Evolutionary conservation across 2,329 filamentous ascomycete genomes (phyloP).

Genomic region (Clarireedia monteithiana): DNA sequence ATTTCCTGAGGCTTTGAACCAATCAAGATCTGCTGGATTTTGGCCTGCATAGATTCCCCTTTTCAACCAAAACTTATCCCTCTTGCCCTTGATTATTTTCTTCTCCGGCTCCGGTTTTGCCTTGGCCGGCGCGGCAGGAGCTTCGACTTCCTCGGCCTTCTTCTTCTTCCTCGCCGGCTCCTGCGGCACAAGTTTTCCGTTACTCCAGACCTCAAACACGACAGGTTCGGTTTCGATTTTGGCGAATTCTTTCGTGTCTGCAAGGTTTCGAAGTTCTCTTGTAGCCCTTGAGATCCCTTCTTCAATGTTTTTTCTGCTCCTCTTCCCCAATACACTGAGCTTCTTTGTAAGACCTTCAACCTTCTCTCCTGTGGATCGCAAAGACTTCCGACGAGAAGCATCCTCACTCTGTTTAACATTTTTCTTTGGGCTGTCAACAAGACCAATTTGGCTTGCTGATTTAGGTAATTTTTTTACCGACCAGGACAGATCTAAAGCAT

Average conservation of each 20-base stretch:
- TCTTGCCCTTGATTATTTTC: conserved; percentile 20
- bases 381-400: conserved; percentile 32
- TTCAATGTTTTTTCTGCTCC: conserved; percentile 46
- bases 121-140: conserved; percentile 14
- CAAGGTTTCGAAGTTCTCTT: conserved; percentile 51
- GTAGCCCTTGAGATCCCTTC: conserved; percentile 35
- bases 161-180: conserved; percentile 31
- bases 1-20: conserved; percentile 18
- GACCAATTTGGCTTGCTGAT: conserved; percentile 22
- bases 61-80: conserved; percentile 50
- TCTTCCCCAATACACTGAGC: conserved; percentile 51
- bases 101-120: neutral
- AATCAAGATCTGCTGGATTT: conserved; percentile 30
- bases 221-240: conserved; percentile 52
- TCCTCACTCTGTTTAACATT: conserved; percentile 18
- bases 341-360: conserved; percentile 38
- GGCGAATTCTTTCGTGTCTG: conserved; percentile 55
- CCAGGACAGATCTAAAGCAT: conserved; percentile 40
- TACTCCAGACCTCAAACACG: conserved; percentile 53
- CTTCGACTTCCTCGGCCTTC: conserved; percentile 27
- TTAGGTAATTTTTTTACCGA: conserved; percentile 35
- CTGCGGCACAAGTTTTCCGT: conserved; percentile 50
- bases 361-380: conserved; percentile 36
- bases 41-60: conserved; percentile 88
- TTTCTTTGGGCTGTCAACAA: conserved; percentile 25